Evolutionary conservation across 1,139 yeast genomes (phyloP), one percentile per base, ranked within the genome.

Genomic region (Blastobotrys indianensis): DNA sequence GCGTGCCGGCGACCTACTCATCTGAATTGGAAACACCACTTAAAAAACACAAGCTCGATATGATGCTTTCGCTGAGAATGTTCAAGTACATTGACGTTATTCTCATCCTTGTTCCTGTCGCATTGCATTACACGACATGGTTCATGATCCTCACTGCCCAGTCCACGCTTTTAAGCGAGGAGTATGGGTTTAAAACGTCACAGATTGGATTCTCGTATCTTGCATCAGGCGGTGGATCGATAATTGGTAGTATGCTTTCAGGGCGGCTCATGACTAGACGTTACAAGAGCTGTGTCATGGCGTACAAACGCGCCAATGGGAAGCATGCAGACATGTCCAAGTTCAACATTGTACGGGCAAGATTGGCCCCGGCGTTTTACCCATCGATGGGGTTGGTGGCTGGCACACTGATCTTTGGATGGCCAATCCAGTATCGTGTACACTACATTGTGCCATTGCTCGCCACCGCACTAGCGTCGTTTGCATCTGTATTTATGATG

Each of bases 61-160:
- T 47, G 56, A 77, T 48, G 48, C 60, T 44, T 52, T 68, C 51
- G 64, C 65, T 28, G 66, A 69, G 56, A 47, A 68, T 52, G 52
- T 56, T 48, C 10, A 35, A 50, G 15, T 60, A 64, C 42, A 50
- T 54, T 42, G 70, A 68, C 17, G 66, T 74, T 7, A 46, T 70
- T 7, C 53, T 76, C 23, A 50, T 64, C 15, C 54, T 74, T 15
- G 44, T 79, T 2, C 83, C 86, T 0, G 75, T 77, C 2, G 79
- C 85, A 0, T 52, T 85, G 7, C 77, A 77, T 50, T 84, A 79
- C 59, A 72, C 87, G 0, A 66, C 76, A 2, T 85, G 90, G 88
- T 77, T 81, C n/a, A 73, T 81, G 66, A 70, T 78, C 32, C 71
- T 82, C 48, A 82, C 94, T 0, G 74, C 86, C 0, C 63, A 82